Evolutionary conservation across 257 asterid species (phyloP).

Genomic region (Coffea eugenioides): DNA sequence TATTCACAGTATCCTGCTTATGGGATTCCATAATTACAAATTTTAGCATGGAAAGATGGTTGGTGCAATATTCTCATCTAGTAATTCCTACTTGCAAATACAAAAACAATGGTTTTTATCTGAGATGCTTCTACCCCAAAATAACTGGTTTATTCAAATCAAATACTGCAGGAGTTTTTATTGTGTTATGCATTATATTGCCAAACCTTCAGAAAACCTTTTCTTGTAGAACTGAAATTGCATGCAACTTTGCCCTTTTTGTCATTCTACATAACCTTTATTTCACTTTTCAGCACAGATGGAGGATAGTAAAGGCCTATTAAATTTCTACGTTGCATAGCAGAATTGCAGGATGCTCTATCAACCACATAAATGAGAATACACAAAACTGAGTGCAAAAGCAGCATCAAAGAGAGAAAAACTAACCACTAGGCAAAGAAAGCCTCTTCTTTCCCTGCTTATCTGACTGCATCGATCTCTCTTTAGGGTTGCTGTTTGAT

Average conservation of each 20-base stretch:
- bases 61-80: not conserved
- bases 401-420: conserved; percentile 18
- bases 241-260: not conserved
- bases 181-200: not conserved
- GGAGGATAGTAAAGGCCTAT: not conserved
- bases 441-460: conserved; percentile 74
- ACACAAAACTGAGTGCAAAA: not conserved
- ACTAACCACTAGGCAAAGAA: conserved; percentile 80
- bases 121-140: not conserved
- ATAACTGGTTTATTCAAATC: not conserved
- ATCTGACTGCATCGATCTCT: conserved; percentile 58
- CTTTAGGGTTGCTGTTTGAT: conserved; percentile 85
- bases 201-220: not conserved
- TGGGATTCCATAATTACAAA: not conserved
- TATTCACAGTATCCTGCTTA: not conserved
- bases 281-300: not conserved
- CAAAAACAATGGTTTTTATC: not conserved
- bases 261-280: not conserved
- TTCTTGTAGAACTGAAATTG: not conserved
- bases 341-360: not conserved
- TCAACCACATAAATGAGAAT: not conserved
- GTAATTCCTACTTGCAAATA: not conserved
- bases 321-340: not conserved
- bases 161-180: not conserved
- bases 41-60: not conserved